Base-by-base conservation (phyloP, 2,329 filamentous ascomycete species). In the Herpotrichia juniperi region DNA sequence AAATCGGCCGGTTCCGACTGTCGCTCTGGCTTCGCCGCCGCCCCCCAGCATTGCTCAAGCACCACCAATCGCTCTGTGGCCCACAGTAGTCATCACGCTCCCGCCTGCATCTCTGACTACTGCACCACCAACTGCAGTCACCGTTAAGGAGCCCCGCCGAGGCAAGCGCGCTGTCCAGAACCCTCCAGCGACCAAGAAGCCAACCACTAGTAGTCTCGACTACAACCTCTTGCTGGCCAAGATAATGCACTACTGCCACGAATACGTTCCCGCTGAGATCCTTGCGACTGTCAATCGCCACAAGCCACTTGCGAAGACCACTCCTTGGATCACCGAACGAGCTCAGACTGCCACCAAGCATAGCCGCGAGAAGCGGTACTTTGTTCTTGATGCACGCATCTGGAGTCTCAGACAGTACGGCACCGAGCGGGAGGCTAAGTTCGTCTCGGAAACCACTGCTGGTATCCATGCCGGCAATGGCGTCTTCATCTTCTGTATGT, bases 291-390 rank as follows among this genome's bases (percentile, higher is more conserved):
- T 57, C 16, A 54, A 56, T 12, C 58, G 55, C 30, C 21, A 22
- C 21, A 14, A 24, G 19, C 22, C 32, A 19, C 28, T 5, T 14
- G 34, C 34, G 16, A n/a, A 19, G 30, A 19, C 17, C 12, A 42
- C 22, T n/a, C 21, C 17, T 8, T 67, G 64, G 63, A 63, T 67
- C 42, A 65, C 60, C 9, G 56, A 59, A 34, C 31, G 31, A 7
- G 16, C 5, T 6, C 35, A 40, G 21, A 16, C 22, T 5, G 35
- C 17, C 8, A 40, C 21, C 35, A 21, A 34, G 49, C 1, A 60
- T 59, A 2, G 56, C 17, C 59, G 60, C 21, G 61, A 64, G 37
- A 67, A 64, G 46, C 57, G 63, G 19, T 64, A 62, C 50, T 67
- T 58, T 44, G 59, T 67, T 11, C 53, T 67, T 32, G 54, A 66